Evolutionary conservation across 805 yeast species (phyloP), one percentile per base, ranked within the genome.

Genomic region (Candida pseudofarinosa): DNA sequence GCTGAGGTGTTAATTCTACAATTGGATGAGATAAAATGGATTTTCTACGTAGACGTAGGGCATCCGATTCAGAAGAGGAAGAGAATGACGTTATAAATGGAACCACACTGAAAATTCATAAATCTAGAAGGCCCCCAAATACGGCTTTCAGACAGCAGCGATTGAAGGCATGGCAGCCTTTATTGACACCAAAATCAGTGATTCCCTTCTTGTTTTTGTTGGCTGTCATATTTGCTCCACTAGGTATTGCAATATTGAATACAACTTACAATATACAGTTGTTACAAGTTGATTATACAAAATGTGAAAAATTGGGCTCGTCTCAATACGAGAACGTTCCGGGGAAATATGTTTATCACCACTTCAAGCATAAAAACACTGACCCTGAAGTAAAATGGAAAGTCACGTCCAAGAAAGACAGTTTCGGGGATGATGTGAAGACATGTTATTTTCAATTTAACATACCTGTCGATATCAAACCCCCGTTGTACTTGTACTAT

Each of bases 211-310:
- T 71, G 43, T 36, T 70, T 16, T 58, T 52, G 6, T 59, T 71
- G 32, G 75, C 74, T 14, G 52, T 71, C 3, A 48, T 71, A 3
- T 67, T 69, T 65, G 87, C 93, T 1, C 97, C 97, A 1, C 76
- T 93, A 39, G 99, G 99, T 3, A 84, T 90, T 23, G 95, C 88
- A 13, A 76, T 93, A 43, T 63, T 89, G 20, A 77, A 77, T 50
- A 83, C 95, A n/a, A 77, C 88, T n/a, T 75, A 79, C 59, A 77
- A 79, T 48, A 91, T 91, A 13, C 88, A 91, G 56, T 81, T 83
- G 52, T 48, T 93, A 23, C 73, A 76, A 37, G 73, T 93, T 30
- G 83, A 89, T 52, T 93, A 93, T 58, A 78, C 89, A 39, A 63
- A 77, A 33, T 93, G 99, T 65, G 73, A 63, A 35, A 56, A 55